Conservation (phyloP, 2,329 filamentous ascomycete genomes). For the Ceratocystiopsis sp. region DNA sequence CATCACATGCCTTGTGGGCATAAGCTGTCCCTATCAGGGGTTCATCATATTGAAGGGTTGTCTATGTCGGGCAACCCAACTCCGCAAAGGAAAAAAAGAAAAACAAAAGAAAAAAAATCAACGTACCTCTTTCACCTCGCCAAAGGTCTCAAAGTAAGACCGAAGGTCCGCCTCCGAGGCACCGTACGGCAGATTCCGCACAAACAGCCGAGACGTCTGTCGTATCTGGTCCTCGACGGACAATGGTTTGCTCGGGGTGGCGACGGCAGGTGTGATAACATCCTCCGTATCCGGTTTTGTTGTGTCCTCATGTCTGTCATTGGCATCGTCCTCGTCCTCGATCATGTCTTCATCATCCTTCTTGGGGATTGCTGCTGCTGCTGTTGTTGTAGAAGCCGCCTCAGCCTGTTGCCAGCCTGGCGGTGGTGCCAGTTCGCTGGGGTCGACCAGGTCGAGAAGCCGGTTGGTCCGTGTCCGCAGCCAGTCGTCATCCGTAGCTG, state of each 20-base stretch:
- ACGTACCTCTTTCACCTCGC: slow-evolving; percentile 75
- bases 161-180: slow-evolving; percentile 62
- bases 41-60: slow-evolving; percentile 57
- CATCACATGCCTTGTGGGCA: slow-evolving; percentile 74
- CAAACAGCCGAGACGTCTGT: slow-evolving; percentile 62
- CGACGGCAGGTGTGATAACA: not conserved
- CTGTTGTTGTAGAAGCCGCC: not conserved
- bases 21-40: slow-evolving; percentile 99
- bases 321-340: not conserved
- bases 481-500: slow-evolving; percentile 72
- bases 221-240: slow-evolving; percentile 43
- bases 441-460: slow-evolving; percentile 67
- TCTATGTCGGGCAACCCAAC: no score
- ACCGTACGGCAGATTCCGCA: slow-evolving; percentile 75
- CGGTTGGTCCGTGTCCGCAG: slow-evolving; percentile 76
- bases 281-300: not conserved
- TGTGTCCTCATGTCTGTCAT: not conserved
- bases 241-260: slow-evolving; percentile 14
- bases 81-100: not conserved
- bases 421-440: slow-evolving; percentile 32
- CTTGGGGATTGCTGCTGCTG: not conserved
- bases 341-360: slow-evolving; percentile 4
- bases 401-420: not conserved
- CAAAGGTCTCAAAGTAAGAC: slow-evolving; percentile 53
- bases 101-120: not conserved